phyloP scores from a whole-genome alignment of 2,329 filamentous ascomycete genomes.

The Trichoderma sp. region DNA sequence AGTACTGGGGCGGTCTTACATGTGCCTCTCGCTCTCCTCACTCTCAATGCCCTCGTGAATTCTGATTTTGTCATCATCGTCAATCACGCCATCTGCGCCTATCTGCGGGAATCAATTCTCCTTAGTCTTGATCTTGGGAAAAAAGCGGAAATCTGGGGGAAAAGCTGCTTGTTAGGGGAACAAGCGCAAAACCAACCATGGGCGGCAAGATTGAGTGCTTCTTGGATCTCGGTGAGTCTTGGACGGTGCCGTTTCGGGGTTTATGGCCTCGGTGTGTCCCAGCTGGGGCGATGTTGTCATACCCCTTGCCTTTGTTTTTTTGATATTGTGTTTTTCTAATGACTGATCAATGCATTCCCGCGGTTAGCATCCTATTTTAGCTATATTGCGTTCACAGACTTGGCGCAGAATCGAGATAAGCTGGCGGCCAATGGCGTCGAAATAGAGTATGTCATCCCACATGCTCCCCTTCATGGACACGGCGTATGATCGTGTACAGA shows the following conservation, averaged over 20 bases:
- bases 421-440: conserved; percentile 59
- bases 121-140: not conserved
- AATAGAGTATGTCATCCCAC: conserved; percentile 56
- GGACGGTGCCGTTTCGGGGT: not conserved
- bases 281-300: not conserved
- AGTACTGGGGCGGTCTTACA: not conserved
- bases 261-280: not conserved
- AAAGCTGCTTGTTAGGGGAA: not conserved
- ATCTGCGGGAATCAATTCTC: not conserved
- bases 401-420: conserved; percentile 52
- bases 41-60: not conserved
- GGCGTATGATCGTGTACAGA: not conserved
- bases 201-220: conserved; percentile 62
- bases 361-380: conserved; percentile 61
- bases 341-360: not conserved
- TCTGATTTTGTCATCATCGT: conserved; percentile 1
- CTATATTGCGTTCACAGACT: conserved; percentile 55
- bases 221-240: conserved; percentile 58
- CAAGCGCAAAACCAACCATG: conserved; percentile 40
- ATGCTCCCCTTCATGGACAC: not conserved
- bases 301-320: not conserved
- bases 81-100: conserved; percentile 4
- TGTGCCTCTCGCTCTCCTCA: not conserved
- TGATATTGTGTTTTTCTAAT: not conserved
- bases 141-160: not conserved